These are phyloP conservation scores for Beverwykella pulmonaria DNA, from an alignment of 495 filamentous ascomycete genomes.

Conservation along the genomic window DNA sequence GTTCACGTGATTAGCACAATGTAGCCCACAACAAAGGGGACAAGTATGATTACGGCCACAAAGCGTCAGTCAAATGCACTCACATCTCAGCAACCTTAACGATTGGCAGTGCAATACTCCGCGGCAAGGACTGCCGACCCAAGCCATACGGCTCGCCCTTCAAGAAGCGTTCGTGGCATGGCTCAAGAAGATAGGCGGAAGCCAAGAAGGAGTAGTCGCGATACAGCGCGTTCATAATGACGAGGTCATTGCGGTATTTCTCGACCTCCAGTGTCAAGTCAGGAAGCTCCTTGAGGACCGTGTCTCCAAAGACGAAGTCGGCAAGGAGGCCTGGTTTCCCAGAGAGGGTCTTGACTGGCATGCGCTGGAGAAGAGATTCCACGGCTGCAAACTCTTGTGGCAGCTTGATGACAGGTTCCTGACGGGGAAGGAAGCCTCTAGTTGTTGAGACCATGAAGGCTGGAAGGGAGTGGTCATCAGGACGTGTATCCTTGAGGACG, in stretches of 20 bases:
- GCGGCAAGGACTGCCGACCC: constrained; percentile 69
- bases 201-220: constrained; percentile 89
- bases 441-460: constrained; percentile 83
- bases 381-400: constrained; percentile 71
- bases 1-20: constrained; percentile 28
- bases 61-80: constrained; percentile 43
- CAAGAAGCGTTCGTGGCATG: constrained; percentile 77
- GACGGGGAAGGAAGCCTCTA: constrained; percentile 74
- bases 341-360: constrained; percentile 70
- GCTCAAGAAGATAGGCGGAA: constrained; percentile 87
- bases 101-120: constrained; percentile 71
- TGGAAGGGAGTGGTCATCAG: constrained; percentile 63
- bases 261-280: constrained; percentile 73
- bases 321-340: constrained; percentile 79
- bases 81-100: constrained; percentile 78
- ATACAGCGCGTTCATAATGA: constrained; percentile 79
- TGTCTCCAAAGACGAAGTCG: constrained; percentile 67
- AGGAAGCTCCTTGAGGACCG: constrained; percentile 65
- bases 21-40: not conserved
- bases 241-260: constrained; percentile 69
- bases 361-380: constrained; percentile 67
- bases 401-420: constrained; percentile 60
- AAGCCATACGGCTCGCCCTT: constrained; percentile 73
- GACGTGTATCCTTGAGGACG: constrained; percentile 59
- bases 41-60: not conserved